These are phyloP conservation scores for Lepiota venenata DNA, from an alignment of 768 basidiomycete species.

Conservation along the genomic window DNA sequence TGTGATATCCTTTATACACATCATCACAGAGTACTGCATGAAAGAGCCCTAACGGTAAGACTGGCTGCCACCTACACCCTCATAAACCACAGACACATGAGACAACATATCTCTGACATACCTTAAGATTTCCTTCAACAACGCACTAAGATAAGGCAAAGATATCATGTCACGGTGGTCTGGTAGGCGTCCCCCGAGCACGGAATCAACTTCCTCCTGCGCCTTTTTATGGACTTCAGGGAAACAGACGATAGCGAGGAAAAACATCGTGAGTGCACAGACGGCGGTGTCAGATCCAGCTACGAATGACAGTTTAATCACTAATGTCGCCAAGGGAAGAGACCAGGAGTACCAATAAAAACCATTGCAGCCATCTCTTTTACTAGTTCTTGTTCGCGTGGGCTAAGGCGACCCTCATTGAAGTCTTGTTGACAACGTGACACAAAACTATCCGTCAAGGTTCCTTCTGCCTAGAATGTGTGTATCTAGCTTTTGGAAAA, in stretches of 20 bases:
- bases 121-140: neutral
- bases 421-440: neutral
- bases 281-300: slow-evolving; percentile 7
- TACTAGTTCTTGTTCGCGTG: no score
- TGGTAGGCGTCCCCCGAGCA: neutral
- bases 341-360: slow-evolving; percentile 12
- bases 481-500: no score
- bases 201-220: slow-evolving; percentile 3
- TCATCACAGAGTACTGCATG: slow-evolving; percentile 12
- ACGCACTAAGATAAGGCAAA: neutral
- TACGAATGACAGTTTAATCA: neutral
- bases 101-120: neutral
- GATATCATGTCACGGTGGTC: neutral
- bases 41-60: neutral
- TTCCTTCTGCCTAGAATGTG: no score
- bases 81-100: slow-evolving; percentile 12
- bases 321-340: neutral
- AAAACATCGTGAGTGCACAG: neutral
- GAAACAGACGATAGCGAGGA: neutral
- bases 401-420: neutral
- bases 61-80: neutral
- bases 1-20: slow-evolving; percentile 11
- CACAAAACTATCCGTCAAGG: no score
- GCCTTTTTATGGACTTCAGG: slow-evolving; percentile 3
- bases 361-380: slow-evolving; percentile 16